A percentile compares a stretch with the other conserved stretches of the same genome.
phyloP scores from a whole-genome alignment of 768 basidiomycete species.

The Boletellus ananas region DNA sequence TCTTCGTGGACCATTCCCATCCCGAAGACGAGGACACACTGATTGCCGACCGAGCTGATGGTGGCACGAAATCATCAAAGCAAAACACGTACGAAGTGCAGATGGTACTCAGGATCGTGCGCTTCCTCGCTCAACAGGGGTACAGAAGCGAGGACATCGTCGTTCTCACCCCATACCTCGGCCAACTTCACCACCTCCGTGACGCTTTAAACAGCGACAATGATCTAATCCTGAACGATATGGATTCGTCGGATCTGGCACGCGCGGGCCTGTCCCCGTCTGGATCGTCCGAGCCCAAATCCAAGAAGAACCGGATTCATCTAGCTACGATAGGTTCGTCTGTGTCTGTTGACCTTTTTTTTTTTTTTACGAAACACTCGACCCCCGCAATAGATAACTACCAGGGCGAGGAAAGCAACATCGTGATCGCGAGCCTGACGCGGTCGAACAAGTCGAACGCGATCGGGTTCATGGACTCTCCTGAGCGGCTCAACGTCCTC shows the following conservation, averaged over 20 bases:
- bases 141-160: constrained; percentile 62
- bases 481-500: constrained; percentile 70
- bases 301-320: constrained; percentile 38
- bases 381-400: constrained; percentile 54
- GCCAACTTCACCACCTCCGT: constrained; percentile 54
- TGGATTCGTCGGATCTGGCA: constrained; percentile 42
- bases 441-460: constrained; percentile 52
- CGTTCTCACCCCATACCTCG: constrained; percentile 66
- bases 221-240: constrained; percentile 39
- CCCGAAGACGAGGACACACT: constrained; percentile 49
- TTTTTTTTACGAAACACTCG: too few species aligned
- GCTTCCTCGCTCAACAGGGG: constrained; percentile 66
- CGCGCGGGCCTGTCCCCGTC: constrained; percentile 45
- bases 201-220: constrained; percentile 39
- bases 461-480: constrained; percentile 71
- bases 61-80: constrained; percentile 51
- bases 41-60: constrained; percentile 44
- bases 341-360: neutral
- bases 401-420: constrained; percentile 71
- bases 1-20: constrained; percentile 57
- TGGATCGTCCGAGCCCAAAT: constrained; percentile 36
- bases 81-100: constrained; percentile 56
- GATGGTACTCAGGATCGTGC: constrained; percentile 68
- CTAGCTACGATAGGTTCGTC: constrained; percentile 62
- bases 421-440: constrained; percentile 60